These are phyloP conservation scores for Chamaenerion angustifolium DNA, from an alignment of 345 rosid species.

Conservation along the genomic window DNA sequence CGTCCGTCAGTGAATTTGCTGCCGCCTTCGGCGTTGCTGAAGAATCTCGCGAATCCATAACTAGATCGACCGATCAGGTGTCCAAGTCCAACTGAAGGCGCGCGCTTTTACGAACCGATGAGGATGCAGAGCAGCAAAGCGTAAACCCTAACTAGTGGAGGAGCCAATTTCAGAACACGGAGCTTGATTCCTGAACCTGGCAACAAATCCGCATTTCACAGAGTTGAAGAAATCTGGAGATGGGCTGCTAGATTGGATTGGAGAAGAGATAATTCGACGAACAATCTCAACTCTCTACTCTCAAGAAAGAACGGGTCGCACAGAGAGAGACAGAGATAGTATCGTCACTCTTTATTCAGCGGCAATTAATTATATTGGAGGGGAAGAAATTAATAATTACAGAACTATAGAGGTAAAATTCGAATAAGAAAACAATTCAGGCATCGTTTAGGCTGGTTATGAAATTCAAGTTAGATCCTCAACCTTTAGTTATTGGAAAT, in stretches of 20 bases:
- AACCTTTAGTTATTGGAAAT: too few species aligned
- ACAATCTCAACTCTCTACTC: neutral
- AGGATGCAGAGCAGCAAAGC: neutral
- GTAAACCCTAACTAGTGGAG: neutral
- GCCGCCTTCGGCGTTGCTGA: constrained; percentile 8
- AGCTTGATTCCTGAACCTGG: neutral
- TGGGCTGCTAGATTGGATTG: neutral
- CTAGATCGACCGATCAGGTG: neutral
- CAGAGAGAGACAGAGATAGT: too few species aligned
- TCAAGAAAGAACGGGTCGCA: too few species aligned
- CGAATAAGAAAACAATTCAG: too few species aligned
- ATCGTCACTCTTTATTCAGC: too few species aligned
- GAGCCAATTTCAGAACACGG: neutral
- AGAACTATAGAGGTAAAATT: too few species aligned
- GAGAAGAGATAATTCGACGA: constrained; percentile 1
- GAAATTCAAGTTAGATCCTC: too few species aligned
- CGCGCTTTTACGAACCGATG: neutral
- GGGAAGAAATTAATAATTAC: too few species aligned
- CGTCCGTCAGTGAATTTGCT: constrained; percentile 17
- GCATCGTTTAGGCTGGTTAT: too few species aligned
- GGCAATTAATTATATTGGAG: too few species aligned
- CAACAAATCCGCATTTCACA: neutral
- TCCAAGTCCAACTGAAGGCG: neutral
- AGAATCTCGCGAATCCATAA: constrained; percentile 1
- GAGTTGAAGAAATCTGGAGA: neutral